Conservation (phyloP, 83 land plant genomes). For the Picea mariana region DNA sequence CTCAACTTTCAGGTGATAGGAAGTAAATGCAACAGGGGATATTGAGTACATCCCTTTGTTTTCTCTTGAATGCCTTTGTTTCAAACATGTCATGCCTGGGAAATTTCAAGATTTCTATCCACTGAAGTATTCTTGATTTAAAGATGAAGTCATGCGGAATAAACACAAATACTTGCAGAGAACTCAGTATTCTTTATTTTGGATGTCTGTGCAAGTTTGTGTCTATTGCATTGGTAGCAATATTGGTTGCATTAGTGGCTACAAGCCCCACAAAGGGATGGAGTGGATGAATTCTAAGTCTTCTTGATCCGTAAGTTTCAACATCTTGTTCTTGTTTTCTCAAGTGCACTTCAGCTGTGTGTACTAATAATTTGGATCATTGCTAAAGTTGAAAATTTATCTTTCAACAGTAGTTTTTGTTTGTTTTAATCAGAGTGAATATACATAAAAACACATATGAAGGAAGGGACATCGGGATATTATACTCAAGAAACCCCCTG, state of each 20-base stretch:
- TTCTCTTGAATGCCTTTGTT: background rate
- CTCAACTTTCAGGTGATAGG: no score
- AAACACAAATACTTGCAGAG: background rate
- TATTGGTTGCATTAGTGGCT: slow-evolving; percentile 89
- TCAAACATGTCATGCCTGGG: background rate
- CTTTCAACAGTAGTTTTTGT: no score
- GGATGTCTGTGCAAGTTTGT: slow-evolving; percentile 61
- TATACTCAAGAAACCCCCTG: no score
- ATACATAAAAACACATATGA: no score
- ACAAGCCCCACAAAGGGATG: slow-evolving; percentile 99
- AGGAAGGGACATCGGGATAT: no score
- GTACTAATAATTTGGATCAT: background rate
- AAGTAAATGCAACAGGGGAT: no score
- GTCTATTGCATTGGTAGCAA: slow-evolving; percentile 60
- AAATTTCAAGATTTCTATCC: background rate
- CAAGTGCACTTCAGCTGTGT: background rate
- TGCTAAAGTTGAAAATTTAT: no score
- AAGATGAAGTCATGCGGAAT: background rate
- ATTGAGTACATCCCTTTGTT: no score
- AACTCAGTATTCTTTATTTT: background rate
- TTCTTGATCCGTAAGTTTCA: slow-evolving; percentile 95
- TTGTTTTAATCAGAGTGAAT: no score
- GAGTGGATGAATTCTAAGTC: slow-evolving; percentile 99
- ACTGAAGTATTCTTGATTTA: background rate
- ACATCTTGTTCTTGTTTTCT: background rate